Percentiles rank a stretch among this genome's conserved stretches.
phyloP scores from a whole-genome alignment of 1,284 basidiomycete species.

The Cryptococcus sp. region DNA sequence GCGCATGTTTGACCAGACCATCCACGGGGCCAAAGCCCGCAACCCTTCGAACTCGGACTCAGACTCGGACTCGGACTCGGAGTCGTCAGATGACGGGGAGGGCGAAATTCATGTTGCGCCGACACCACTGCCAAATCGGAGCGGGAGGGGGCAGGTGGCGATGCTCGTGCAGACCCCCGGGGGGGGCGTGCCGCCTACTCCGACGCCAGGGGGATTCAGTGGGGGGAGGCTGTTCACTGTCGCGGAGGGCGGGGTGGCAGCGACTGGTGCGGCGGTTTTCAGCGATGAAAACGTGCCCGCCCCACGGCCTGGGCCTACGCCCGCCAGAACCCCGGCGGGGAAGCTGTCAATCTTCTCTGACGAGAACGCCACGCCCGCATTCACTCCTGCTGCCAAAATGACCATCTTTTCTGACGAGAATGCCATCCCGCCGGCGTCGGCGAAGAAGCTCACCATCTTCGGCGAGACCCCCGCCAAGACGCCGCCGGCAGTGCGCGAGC shows the following conservation, averaged over 20 bases:
- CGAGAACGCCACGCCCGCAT: slow-evolving; percentile 8
- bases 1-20: slow-evolving; percentile 83
- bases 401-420: slow-evolving; percentile 39
- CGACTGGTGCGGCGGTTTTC: slow-evolving; percentile 8
- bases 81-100: slow-evolving; percentile 30
- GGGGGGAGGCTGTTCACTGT: not conserved
- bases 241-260: too few species aligned
- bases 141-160: slow-evolving; percentile 16
- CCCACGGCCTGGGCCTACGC: not conserved
- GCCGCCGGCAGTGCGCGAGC: slow-evolving; percentile 29
- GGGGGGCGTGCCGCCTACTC: slow-evolving; percentile 47
- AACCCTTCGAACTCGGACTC: slow-evolving; percentile 43
- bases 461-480: slow-evolving; percentile 43
- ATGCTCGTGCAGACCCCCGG: slow-evolving; percentile 38
- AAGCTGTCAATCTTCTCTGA: slow-evolving; percentile 34
- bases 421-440: slow-evolving; percentile 24
- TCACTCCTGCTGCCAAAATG: slow-evolving; percentile 23
- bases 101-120: slow-evolving; percentile 34
- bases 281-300: slow-evolving; percentile 24
- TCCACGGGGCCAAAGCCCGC: slow-evolving; percentile 51
- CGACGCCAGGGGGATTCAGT: slow-evolving; percentile 32
- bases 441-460: slow-evolving; percentile 40
- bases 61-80: slow-evolving; percentile 48
- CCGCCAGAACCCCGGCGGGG: not conserved
- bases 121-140: slow-evolving; percentile 38